phyloP scores from a whole-genome alignment of 2,329 filamentous ascomycete genomes.

The Basipetospora chlamydospora region DNA sequence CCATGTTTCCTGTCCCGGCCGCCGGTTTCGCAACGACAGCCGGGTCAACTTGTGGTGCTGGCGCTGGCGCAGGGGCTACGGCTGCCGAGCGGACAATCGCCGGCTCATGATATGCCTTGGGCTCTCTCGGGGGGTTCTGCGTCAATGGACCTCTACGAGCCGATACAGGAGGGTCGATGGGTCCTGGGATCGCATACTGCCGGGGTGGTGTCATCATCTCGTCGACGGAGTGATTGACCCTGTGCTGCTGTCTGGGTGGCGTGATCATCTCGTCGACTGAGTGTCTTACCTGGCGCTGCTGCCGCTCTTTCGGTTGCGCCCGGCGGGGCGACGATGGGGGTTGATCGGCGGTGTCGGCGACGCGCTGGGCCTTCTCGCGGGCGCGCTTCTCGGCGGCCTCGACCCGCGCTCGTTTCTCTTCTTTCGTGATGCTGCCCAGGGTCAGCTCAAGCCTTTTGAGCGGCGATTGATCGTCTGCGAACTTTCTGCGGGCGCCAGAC shows the following conservation, averaged over 20 bases:
- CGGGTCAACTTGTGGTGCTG: slow-evolving; percentile 9
- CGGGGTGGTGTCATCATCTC: slow-evolving; percentile 5
- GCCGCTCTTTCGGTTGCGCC: slow-evolving; percentile 2
- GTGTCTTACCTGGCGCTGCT: background rate
- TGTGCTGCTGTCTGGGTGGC: slow-evolving; percentile 3
- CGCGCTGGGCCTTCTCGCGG: slow-evolving; percentile 31
- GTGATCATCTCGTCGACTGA: slow-evolving; percentile 5
- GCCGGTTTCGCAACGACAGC: slow-evolving; percentile 2
- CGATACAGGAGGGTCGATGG: slow-evolving; percentile 7
- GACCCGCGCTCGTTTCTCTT: slow-evolving; percentile 78
- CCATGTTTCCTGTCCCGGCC: slow-evolving; percentile 9
- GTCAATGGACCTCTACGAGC: slow-evolving; percentile 14
- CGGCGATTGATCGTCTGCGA: slow-evolving; percentile 74
- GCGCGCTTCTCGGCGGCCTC: slow-evolving; percentile 67
- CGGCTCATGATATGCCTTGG: slow-evolving; percentile 10
- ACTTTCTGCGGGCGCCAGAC: slow-evolving; percentile 33
- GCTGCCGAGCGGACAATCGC: background rate
- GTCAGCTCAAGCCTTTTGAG: slow-evolving; percentile 87
- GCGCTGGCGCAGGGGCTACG: background rate
- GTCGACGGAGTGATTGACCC: too few relatives aligned
- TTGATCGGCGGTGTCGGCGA: slow-evolving; percentile 7
- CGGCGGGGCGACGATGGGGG: background rate
- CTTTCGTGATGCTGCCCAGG: slow-evolving; percentile 84
- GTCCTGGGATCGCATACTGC: slow-evolving; percentile 2
- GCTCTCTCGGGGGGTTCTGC: slow-evolving; percentile 18